Base-by-base conservation (phyloP, 1,284 basidiomycete genomes). In the Volvariella surrecta region DNA sequence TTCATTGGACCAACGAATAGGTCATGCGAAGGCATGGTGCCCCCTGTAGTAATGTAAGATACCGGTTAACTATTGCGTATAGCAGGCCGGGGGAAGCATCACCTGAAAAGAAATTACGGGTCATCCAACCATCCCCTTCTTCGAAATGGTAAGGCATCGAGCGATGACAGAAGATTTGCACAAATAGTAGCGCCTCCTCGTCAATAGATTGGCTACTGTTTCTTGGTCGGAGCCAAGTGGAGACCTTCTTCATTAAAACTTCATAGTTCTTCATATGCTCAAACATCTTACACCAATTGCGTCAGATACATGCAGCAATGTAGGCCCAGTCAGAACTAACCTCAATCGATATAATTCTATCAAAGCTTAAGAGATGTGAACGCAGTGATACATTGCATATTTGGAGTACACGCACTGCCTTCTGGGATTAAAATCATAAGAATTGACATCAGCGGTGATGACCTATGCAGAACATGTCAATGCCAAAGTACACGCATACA, bases 221-320 rank as follows among this genome's bases (percentile, higher is more conserved):
- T 18, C 39, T 40, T 4, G 74, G 70, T 32, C 73, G 68, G 16
- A 89, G 67, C 86, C 85, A 89, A 7, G 71, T 74, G 0, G 81
- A 73, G 18, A 88, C 61, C 54, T 87, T 88, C 32, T 64, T 59
- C 49, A 89, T 70, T 16, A 89, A 73, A 4, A 62, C 54, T 43
- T 83, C 66, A 61, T 88, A 88, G 54, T 84, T 82, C 63, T 83
- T 86, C 82, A 86, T 85, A 56, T 89, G 86, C 53, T 89, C 85
- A 50, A 89, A 84, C 84, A 89, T 88, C 73, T 79, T 45, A 18
- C 31, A 40, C 6, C 9, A 17, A 15, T 45, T 15, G n/a, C 20
- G n/a, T 18, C 31, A 20, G 13, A 28, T 34, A 15, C 44, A 18
- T 10, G 19, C 4, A 37, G 34, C 35, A 11, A 32, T 32, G 30